Evolutionary conservation across 1,139 yeast genomes (phyloP).

Genomic region (Magnusiomyces tetraspermus): DNA sequence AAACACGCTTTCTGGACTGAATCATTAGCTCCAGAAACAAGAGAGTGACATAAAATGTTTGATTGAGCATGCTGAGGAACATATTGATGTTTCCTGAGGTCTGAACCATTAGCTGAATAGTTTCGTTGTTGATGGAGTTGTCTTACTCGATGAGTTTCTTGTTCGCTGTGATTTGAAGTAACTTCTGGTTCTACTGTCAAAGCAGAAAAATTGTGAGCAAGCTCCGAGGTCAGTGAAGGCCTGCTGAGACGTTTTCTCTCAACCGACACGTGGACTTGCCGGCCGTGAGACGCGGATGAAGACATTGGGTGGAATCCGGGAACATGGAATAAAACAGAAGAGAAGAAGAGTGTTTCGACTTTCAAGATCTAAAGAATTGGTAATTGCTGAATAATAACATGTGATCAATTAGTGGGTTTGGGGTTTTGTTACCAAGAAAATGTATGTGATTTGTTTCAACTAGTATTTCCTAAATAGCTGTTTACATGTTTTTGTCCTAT

Average conservation of each 20-base stretch:
- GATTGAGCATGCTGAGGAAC: background rate
- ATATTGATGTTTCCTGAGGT: background rate
- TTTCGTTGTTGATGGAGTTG: background rate
- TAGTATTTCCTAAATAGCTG: no score
- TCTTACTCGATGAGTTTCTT: background rate
- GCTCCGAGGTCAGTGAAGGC: background rate
- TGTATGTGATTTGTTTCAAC: no score
- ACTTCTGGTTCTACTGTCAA: background rate
- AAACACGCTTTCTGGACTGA: background rate
- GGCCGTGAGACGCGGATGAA: constrained; percentile 21
- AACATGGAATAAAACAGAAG: no score
- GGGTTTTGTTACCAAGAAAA: no score
- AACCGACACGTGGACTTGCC: constrained; percentile 45
- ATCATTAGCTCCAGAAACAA: background rate
- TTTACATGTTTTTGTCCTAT: no score
- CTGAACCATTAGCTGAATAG: background rate
- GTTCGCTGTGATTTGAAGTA: background rate
- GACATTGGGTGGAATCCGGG: background rate
- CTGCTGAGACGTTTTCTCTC: background rate
- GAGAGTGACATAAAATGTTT: background rate
- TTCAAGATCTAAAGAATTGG: no score
- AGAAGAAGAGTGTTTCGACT: no score
- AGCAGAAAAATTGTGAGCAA: background rate
- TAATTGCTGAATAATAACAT: no score
- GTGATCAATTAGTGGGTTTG: no score